Conservation (phyloP, 2,329 filamentous ascomycete genomes). For the Hypoxylon sp. region DNA sequence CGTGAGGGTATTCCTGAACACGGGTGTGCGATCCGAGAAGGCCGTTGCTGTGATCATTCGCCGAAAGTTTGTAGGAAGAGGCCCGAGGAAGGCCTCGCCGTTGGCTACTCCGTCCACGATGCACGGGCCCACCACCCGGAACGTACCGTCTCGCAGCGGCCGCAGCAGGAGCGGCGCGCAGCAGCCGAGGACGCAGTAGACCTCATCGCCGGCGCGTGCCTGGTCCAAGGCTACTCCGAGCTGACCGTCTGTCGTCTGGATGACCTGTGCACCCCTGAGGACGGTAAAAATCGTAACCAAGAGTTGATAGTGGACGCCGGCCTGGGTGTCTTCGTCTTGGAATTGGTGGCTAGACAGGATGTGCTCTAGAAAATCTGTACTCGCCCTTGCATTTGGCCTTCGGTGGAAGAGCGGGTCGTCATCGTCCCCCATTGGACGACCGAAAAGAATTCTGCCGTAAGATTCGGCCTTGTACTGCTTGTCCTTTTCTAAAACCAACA, state of each 20-base stretch:
- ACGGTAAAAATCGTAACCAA: neutral
- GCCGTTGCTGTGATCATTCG: neutral
- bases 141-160: constrained; percentile 3
- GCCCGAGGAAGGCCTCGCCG: constrained; percentile 23
- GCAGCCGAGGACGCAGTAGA: constrained; percentile 20
- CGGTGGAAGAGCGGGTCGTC: neutral
- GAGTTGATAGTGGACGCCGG: neutral
- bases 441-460: neutral
- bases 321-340: neutral
- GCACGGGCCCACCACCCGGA: constrained; percentile 13
- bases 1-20: constrained; percentile 6
- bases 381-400: neutral
- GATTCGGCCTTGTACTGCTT: neutral
- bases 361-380: neutral
- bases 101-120: neutral
- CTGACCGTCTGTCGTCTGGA: constrained; percentile 3
- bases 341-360: constrained; percentile 8
- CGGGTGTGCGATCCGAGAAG: neutral
- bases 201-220: constrained; percentile 14
- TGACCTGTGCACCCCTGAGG: neutral
- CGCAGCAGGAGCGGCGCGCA: constrained; percentile 1
- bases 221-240: constrained; percentile 1
- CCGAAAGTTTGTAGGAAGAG: constrained; percentile 10
- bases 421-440: neutral
- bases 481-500: neutral